phyloP scores from a whole-genome alignment of 441 rosid genomes.

The Capsella rubella region DNA sequence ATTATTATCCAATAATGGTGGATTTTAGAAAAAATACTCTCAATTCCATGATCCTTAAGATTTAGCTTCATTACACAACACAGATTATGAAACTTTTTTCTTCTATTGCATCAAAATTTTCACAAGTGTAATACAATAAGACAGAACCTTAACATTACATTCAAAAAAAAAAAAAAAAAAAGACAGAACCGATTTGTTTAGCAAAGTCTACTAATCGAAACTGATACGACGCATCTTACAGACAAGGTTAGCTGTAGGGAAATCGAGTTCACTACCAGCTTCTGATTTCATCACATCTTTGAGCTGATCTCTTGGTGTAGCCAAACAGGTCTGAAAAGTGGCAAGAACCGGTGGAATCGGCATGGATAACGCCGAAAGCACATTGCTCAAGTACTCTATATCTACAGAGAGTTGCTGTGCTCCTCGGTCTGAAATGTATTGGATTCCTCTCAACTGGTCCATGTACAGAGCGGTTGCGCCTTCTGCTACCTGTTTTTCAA shows the following conservation, averaged over 20 bases:
- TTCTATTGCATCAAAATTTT: slow-evolving; percentile 23
- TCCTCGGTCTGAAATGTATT: slow-evolving; percentile 83
- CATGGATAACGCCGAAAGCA: slow-evolving; percentile 93
- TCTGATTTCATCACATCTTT: slow-evolving; percentile 77
- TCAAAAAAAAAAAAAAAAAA: neutral
- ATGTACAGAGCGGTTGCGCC: slow-evolving; percentile 93
- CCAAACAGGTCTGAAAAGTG: slow-evolving; percentile 87
- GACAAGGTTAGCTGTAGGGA: slow-evolving; percentile 83
- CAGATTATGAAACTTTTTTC: slow-evolving; percentile 5
- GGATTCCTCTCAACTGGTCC: slow-evolving; percentile 96
- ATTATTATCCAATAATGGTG: too few relatives aligned
- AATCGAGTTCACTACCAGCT: slow-evolving; percentile 82
- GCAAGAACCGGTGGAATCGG: slow-evolving; percentile 79
- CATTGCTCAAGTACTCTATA: slow-evolving; percentile 94
- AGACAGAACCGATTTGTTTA: slow-evolving; percentile 26
- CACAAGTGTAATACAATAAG: slow-evolving; percentile 27
- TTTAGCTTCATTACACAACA: neutral
- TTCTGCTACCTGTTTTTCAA: slow-evolving; percentile 73
- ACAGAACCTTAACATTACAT: neutral
- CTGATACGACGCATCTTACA: slow-evolving; percentile 87
- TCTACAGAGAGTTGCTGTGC: slow-evolving; percentile 90
- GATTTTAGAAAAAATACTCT: too few relatives aligned
- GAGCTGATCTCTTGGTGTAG: slow-evolving; percentile 81
- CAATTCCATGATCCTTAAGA: too few relatives aligned
- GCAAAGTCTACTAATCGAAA: slow-evolving; percentile 60